These are phyloP conservation scores for Pelargonium citronellum DNA, from an alignment of 441 rosid genomes.

Conservation along the genomic window DNA sequence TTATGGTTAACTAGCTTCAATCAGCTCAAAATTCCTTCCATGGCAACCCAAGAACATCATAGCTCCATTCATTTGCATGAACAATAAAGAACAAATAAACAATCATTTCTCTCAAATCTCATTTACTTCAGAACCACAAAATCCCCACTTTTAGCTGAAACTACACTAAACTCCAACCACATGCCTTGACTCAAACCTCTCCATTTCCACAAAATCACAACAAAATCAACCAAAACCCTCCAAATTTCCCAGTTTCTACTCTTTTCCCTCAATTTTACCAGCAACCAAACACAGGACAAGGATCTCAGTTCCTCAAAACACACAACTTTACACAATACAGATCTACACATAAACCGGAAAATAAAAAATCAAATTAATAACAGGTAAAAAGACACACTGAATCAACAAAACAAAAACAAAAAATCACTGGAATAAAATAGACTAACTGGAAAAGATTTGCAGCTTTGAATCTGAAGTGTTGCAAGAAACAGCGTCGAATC, in stretches of 20 bases:
- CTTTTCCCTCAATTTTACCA: constrained; percentile 11
- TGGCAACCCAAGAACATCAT: neutral
- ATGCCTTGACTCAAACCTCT: neutral
- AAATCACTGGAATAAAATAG: constrained; percentile 7
- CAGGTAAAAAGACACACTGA: neutral
- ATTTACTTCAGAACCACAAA: neutral
- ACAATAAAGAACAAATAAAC: neutral
- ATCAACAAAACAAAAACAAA: neutral
- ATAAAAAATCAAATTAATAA: neutral
- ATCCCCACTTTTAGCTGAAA: neutral
- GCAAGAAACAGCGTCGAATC: constrained; percentile 5
- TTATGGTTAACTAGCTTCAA: neutral
- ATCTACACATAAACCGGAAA: constrained; percentile 26
- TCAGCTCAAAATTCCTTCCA: neutral
- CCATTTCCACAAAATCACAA: neutral
- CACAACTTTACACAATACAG: constrained; percentile 23
- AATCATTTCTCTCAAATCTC: neutral
- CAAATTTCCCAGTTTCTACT: constrained; percentile 6
- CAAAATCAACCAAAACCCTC: constrained; percentile 7
- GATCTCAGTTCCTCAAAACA: constrained; percentile 24
- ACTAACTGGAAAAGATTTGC: constrained; percentile 25
- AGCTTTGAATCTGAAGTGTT: constrained; percentile 28
- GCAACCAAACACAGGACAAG: constrained; percentile 23
- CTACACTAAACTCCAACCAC: neutral
- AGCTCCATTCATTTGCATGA: neutral